phyloP scores from a whole-genome alignment of 495 filamentous ascomycete genomes.

The Tuber calosporum region DNA sequence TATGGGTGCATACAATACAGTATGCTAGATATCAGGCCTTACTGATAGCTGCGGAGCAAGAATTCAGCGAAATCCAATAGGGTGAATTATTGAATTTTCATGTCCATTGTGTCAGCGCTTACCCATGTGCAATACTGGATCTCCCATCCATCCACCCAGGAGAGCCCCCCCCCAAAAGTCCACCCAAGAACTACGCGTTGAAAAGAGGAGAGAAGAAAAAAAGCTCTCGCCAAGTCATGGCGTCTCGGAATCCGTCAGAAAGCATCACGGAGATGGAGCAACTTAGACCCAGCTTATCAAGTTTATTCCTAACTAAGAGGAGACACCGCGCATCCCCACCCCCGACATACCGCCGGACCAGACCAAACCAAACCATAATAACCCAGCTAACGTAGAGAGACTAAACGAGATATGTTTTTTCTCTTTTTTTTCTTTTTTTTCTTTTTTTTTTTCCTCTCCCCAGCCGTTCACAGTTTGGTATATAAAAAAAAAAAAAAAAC shows the following conservation, averaged over 20 bases:
- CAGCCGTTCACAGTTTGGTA: too few species aligned
- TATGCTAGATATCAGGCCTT: neutral
- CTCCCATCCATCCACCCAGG: neutral
- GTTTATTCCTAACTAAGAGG: too few species aligned
- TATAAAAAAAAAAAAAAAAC: too few species aligned
- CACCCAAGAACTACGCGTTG: neutral
- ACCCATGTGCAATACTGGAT: neutral
- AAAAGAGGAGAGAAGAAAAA: neutral
- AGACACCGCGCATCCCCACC: too few species aligned
- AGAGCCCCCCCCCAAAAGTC: neutral
- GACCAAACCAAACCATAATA: too few species aligned
- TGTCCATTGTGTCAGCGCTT: neutral
- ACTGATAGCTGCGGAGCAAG: neutral
- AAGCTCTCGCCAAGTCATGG: too few species aligned
- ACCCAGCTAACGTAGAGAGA: too few species aligned
- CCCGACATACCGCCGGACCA: too few species aligned
- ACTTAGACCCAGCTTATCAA: too few species aligned
- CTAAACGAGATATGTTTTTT: too few species aligned
- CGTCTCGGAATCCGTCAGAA: neutral
- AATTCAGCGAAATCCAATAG: neutral
- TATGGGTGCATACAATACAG: neutral
- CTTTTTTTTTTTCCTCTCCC: too few species aligned
- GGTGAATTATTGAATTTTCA: neutral
- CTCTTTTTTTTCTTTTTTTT: too few species aligned
- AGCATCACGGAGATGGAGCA: neutral